A percentile compares a stretch with the other conserved stretches of the same genome.
phyloP scores from a whole-genome alignment of 164 flowering plant genomes.

The Tetrastigma voinierianum region DNA sequence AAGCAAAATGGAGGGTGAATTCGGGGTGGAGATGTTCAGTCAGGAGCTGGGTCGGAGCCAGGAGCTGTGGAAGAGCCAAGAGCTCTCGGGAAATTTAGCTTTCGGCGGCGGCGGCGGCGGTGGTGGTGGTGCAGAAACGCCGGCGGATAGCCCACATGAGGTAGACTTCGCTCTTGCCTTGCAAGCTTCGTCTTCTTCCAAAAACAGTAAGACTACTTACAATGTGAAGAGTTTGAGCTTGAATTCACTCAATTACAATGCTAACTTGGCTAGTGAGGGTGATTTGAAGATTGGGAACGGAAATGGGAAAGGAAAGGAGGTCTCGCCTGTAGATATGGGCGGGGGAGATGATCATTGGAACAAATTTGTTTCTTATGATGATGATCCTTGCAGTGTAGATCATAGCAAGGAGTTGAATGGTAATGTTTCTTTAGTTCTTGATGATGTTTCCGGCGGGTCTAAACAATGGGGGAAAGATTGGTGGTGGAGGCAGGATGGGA shows the following conservation, averaged over 20 bases:
- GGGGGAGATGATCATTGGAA: slow-evolving; percentile 42
- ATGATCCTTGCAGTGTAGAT: slow-evolving; percentile 49
- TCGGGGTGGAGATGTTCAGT: slow-evolving; percentile 75
- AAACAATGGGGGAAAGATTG: slow-evolving; percentile 96
- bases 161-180: slow-evolving; percentile 79
- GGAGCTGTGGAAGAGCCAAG: slow-evolving; percentile 63
- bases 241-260: slow-evolving; percentile 30
- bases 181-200: slow-evolving; percentile 73
- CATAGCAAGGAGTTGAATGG: slow-evolving; percentile 62
- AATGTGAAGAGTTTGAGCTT: slow-evolving; percentile 29
- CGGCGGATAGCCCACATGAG: slow-evolving; percentile 51
- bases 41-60: slow-evolving; percentile 70
- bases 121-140: slow-evolving; percentile 24
- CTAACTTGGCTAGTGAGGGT: slow-evolving; percentile 24
- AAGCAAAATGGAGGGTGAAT: slow-evolving; percentile 70
- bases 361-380: slow-evolving; percentile 48
- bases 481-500: slow-evolving; percentile 99
- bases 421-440: slow-evolving; percentile 24
- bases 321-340: slow-evolving; percentile 33
- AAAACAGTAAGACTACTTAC: slow-evolving; percentile 35
- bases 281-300: slow-evolving; percentile 11
- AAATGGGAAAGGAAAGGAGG: slow-evolving; percentile 68
- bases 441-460: slow-evolving; percentile 22
- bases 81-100: slow-evolving; percentile 53
- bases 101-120: slow-evolving; percentile 3